Evolutionary conservation across 371 early-diverging fungal genomes (phyloP).

Genomic region (Racocetra persica): DNA sequence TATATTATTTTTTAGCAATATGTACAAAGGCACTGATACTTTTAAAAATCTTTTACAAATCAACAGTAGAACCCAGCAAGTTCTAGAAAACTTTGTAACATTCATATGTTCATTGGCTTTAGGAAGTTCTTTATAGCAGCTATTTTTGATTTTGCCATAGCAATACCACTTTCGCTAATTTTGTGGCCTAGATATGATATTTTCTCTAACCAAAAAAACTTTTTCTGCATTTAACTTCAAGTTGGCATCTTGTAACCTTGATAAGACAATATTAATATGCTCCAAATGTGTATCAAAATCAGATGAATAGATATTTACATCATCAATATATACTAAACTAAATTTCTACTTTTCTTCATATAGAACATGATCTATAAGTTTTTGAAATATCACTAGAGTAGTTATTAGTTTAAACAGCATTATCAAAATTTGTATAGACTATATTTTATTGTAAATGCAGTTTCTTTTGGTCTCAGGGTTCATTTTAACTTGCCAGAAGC

Average conservation of each 20-base stretch:
- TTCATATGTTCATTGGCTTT: constrained; percentile 47
- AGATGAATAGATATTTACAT: too few relatives aligned
- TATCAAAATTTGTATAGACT: not conserved
- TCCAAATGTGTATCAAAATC: constrained; percentile 42
- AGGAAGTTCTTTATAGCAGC: constrained; percentile 1
- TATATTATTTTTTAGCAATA: too few relatives aligned
- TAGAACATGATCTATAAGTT: constrained; percentile 52
- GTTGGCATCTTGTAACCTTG: too few relatives aligned
- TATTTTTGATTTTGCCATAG: constrained; percentile 40
- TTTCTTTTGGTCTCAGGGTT: constrained; percentile 1
- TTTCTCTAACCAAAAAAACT: too few relatives aligned
- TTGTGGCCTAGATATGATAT: too few relatives aligned
- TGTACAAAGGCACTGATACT: too few relatives aligned
- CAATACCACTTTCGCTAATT: not conserved
- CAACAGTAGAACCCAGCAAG: constrained; percentile 52
- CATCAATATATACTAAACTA: too few relatives aligned
- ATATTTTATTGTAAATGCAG: not conserved
- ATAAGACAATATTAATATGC: constrained; percentile 18
- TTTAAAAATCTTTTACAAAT: constrained; percentile 52
- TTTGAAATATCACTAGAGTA: constrained; percentile 45
- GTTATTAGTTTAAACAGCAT: not conserved
- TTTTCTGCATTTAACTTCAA: too few relatives aligned
- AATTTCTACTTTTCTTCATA: constrained; percentile 20
- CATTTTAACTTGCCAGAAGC: constrained; percentile 40
- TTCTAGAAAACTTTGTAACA: constrained; percentile 55